Conservation (phyloP, 352 stramenopile genomes). For the Phytophthora macrochlamydospora region DNA sequence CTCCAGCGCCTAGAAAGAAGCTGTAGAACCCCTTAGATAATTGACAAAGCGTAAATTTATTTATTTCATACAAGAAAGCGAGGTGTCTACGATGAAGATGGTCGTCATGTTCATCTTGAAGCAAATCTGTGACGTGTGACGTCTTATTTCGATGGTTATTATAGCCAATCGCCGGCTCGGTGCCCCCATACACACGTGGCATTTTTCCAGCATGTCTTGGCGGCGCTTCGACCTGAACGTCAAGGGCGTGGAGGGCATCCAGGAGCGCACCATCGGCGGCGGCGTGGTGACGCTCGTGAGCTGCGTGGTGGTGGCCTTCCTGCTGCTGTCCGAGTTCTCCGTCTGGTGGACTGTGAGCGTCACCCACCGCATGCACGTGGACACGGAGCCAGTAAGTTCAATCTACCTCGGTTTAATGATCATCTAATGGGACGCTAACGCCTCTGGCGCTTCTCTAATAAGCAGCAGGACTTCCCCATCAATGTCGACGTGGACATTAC, state of each 20-base stretch:
- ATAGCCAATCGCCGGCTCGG: neutral
- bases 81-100: neutral
- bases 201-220: slow-evolving; percentile 50
- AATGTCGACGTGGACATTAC: slow-evolving; percentile 82
- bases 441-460: slow-evolving; percentile 10
- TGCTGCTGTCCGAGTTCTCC: slow-evolving; percentile 85
- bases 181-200: slow-evolving; percentile 23
- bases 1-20: slow-evolving; percentile 11
- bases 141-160: neutral
- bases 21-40: slow-evolving; percentile 19
- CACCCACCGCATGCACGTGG: slow-evolving; percentile 88
- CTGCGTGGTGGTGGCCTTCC: slow-evolving; percentile 69
- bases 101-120: no score
- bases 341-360: slow-evolving; percentile 88
- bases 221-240: slow-evolving; percentile 88
- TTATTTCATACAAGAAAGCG: slow-evolving; percentile 17
- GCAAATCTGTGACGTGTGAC: slow-evolving; percentile 12
- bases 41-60: slow-evolving; percentile 27
- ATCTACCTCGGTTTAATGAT: no score
- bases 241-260: slow-evolving; percentile 90
- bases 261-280: slow-evolving; percentile 86
- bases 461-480: slow-evolving; percentile 85
- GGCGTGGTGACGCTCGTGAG: slow-evolving; percentile 85
- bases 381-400: slow-evolving; percentile 71
- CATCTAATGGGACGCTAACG: slow-evolving; percentile 2